Conservation (phyloP, 345 rosid species). For the Ailanthus altissimus region DNA sequence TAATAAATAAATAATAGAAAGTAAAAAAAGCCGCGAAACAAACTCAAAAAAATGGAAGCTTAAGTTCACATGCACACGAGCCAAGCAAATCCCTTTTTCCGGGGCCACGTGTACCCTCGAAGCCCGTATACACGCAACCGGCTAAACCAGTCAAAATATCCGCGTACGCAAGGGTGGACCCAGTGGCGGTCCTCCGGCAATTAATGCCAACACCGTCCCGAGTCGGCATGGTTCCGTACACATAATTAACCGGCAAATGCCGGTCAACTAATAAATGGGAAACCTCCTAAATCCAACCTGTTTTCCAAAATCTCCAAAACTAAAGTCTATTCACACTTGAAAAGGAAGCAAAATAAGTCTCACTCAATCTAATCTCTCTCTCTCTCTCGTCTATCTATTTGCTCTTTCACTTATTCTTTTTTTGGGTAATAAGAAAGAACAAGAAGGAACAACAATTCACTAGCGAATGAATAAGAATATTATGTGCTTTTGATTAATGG, state of each 20-base stretch:
- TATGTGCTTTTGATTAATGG: conserved; percentile 40
- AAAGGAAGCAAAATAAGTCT: background rate
- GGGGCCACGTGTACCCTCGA: conserved; percentile 34
- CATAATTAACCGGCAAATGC: conserved; percentile 52
- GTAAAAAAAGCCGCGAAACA: conserved; percentile 34
- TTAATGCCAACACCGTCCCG: conserved; percentile 65
- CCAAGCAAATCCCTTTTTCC: background rate
- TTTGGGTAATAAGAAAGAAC: conserved; percentile 1
- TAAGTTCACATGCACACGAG: conserved; percentile 34
- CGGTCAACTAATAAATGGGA: conserved; percentile 58
- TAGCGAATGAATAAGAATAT: conserved; percentile 34
- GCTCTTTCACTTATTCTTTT: no score
- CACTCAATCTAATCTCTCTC: conserved; percentile 17
- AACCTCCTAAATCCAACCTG: conserved; percentile 63
- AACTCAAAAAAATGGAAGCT: conserved; percentile 11
- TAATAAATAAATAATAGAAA: no score
- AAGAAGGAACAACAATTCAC: conserved; percentile 13
- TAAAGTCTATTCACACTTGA: conserved; percentile 49
- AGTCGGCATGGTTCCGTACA: conserved; percentile 31
- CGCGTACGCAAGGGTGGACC: conserved; percentile 39
- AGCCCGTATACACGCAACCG: conserved; percentile 35
- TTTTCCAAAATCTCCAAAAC: conserved; percentile 51
- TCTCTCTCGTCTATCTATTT: conserved; percentile 19
- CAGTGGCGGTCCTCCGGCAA: conserved; percentile 34
- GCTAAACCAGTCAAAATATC: conserved; percentile 40